Base-by-base conservation (phyloP, 768 basidiomycete species). In the Boletus subcaerulescens region DNA sequence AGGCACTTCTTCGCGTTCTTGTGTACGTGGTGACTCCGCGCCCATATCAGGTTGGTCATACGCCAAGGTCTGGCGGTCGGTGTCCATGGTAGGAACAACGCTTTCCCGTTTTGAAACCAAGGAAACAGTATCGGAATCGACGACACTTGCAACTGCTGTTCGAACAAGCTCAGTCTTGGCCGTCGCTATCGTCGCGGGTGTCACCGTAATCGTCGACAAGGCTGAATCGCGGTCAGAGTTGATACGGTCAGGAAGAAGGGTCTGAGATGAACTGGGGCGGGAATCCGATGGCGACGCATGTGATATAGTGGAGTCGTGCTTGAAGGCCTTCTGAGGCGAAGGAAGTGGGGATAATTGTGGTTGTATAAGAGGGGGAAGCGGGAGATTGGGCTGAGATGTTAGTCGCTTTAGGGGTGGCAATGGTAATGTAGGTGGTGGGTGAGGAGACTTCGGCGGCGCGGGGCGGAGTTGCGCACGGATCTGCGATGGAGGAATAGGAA, bases 71-170 rank as follows among this genome's bases (percentile, higher is more conserved):
- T 52, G 51, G 1, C 48, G 33, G 18, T 55, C 55, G 33, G 55
- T 13, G 14, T 55, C 53, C 36, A 52, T 59, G 45, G 62, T 45
- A 24, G 57, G 57, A 41, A 51, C 33, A 13, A 47, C 38, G 18
- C 58, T 61, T 49, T 58, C 65, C 5, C 57, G 55, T 29, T 18
- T 49, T 12, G 65, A 58, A 45, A 50, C 9, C 11, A 60, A 18
- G 3, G 68, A 66, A 15, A 70, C 60, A 6, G 52, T 29, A 42
- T 71, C 71, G 24, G 68, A 59, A 43, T 75, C 72, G 38, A 83
- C 65, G 17, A 83, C 74, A 42, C 78, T 80, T n/a, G 83, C 82
- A 11, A 79, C 74, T 13, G 80, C 76, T 20, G 79, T 72, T 52
- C 80, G 72, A 24, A 77, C 80, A 12, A 84, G 69, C 20, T 75